Evolutionary conservation across 768 basidiomycete genomes (phyloP), one percentile per base, ranked within the genome.

Genomic region (Lentinula edodes): DNA sequence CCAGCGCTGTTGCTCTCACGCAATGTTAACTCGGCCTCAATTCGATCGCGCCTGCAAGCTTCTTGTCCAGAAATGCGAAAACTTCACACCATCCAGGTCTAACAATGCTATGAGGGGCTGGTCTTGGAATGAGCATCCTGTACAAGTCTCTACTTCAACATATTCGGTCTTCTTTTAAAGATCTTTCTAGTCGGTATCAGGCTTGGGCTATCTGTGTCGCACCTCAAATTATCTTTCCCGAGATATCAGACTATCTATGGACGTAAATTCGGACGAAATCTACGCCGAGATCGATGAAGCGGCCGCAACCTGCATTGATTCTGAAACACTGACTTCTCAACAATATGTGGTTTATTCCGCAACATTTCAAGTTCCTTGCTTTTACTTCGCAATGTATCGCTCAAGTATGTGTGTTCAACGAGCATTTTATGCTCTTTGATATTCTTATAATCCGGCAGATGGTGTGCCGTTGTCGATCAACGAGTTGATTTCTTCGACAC

Each of bases 301-400:
- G 1, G 72, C 72, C 34, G 73, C 75, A 39, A 13, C 7, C 65
- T 15, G 52, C 66, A 10, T 46, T 65, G 58, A 56, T 61, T 63
- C 38, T 8, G 73, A 76, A 57, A 66, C 72, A 45, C 65, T 90
- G 43, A 76, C 71, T 39, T 85, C 78, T 63, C 73, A 75, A 52
- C 88, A 94, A 72, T 88, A 84, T 62, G 75, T 95, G 58, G 88
- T 87, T 36, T 89, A 84, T 70, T 94, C 92, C 32, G 75, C 87
- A 9, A 88, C 90, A 0, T 96, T 89, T 69, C 84, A 81, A 67
- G 91, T 92, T 1, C 94, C 94, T 6, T 81, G 86, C 0, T 89
- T 96, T 68, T 95, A 93, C 74, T 93, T 95, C 72, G 81, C 83
- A 4, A 73, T 89, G 13, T 81, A 88, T 64, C 79, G 84, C 66